These are phyloP conservation scores for Catharanthus roseus DNA, from an alignment of 257 asterid genomes.

Conservation along the genomic window DNA sequence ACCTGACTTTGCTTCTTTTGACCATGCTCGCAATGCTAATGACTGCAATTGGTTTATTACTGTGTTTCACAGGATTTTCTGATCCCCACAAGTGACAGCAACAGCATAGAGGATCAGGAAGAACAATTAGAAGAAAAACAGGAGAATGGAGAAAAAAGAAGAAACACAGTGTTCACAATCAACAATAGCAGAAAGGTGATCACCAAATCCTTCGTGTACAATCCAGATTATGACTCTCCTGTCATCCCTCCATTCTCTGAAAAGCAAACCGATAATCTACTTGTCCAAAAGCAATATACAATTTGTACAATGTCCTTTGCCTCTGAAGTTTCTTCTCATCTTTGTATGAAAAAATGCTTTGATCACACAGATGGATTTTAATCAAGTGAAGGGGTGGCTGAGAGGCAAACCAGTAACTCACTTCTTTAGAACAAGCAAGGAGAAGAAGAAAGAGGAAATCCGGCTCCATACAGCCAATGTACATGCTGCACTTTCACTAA, in stretches of 20 bases:
- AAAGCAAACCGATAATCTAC: background rate
- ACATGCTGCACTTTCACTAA: conserved; percentile 60
- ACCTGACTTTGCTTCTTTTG: background rate
- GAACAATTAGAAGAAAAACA: conserved; percentile 7
- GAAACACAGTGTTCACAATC: conserved; percentile 12
- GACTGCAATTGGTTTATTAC: background rate
- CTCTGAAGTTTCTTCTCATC: background rate
- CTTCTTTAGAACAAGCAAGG: conserved; percentile 33
- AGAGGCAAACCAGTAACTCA: conserved; percentile 28
- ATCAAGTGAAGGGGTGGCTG: conserved; percentile 39
- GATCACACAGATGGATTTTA: conserved; percentile 29
- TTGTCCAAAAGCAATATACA: background rate
- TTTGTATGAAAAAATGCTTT: background rate
- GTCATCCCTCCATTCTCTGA: background rate
- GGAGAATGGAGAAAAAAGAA: background rate
- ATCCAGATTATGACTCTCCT: background rate
- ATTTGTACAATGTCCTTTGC: background rate
- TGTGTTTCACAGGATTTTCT: conserved; percentile 10
- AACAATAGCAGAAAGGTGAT: conserved; percentile 33
- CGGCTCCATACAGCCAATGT: conserved; percentile 51
- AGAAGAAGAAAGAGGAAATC: conserved; percentile 47
- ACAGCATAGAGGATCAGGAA: conserved; percentile 18
- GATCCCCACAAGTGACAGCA: conserved; percentile 9
- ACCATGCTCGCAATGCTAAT: background rate
- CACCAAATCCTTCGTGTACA: background rate